These are phyloP conservation scores for Penicillium nucicola DNA, from an alignment of 495 filamentous ascomycete genomes.

Conservation along the genomic window DNA sequence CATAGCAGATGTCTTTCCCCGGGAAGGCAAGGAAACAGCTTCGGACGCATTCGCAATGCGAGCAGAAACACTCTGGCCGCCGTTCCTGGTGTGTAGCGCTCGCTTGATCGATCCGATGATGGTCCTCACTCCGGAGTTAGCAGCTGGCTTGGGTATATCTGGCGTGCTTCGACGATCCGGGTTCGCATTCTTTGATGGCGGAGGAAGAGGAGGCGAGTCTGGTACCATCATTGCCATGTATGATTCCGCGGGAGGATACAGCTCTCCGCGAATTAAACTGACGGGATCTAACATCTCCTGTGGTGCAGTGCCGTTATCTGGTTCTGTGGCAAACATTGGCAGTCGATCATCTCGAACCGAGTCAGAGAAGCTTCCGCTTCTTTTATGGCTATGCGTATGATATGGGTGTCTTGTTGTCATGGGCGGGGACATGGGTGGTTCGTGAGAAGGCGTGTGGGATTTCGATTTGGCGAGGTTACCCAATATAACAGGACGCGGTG, in stretches of 20 bases:
- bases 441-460: conserved; percentile 15
- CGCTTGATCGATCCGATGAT: conserved; percentile 85
- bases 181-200: conserved; percentile 15
- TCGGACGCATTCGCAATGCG: conserved; percentile 36
- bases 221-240: conserved; percentile 71
- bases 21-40: conserved; percentile 17
- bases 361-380: conserved; percentile 80
- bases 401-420: conserved; percentile 32
- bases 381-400: conserved; percentile 57
- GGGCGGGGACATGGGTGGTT: conserved; percentile 23
- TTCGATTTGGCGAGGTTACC: conserved; percentile 16
- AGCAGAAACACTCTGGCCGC: conserved; percentile 38
- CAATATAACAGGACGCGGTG: conserved; percentile 61
- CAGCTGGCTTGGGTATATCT: conserved; percentile 29
- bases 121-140: conserved; percentile 72
- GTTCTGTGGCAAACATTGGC: conserved; percentile 44
- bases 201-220: conserved; percentile 50
- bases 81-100: conserved; percentile 70
- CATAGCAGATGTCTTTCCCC: conserved; percentile 43
- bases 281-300: conserved; percentile 70
- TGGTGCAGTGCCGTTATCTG: not conserved
- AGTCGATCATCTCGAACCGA: conserved; percentile 73
- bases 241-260: conserved; percentile 71
- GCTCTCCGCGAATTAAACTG: conserved; percentile 77
- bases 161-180: conserved; percentile 33